Percentiles rank a stretch among this genome's conserved stretches.
Evolutionary conservation across 1,284 basidiomycete genomes (phyloP).

Genomic region (Vanrija humicola): DNA sequence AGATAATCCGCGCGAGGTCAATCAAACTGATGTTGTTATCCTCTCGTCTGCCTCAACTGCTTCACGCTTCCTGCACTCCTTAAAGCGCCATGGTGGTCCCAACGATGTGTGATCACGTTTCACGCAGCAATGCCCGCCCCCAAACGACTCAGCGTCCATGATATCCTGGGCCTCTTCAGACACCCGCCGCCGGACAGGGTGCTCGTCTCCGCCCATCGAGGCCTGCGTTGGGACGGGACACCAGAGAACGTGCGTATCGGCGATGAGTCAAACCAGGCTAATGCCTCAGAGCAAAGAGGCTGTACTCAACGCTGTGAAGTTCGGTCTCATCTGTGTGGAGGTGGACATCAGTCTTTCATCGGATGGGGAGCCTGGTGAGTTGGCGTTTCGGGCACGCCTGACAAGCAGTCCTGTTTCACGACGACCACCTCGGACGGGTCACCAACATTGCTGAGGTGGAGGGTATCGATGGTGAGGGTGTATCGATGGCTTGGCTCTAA

Average conservation of each 20-base stretch:
- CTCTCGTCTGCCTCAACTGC: too few relatives aligned
- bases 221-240: constrained; percentile 1
- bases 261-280: neutral
- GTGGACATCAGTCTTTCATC: neutral
- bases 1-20: too few relatives aligned
- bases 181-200: neutral
- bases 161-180: neutral
- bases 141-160: neutral
- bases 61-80: too few relatives aligned
- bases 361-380: neutral
- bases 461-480: neutral
- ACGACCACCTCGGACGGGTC: neutral
- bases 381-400: too few relatives aligned
- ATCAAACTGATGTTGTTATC: too few relatives aligned
- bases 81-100: too few relatives aligned
- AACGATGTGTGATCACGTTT: neutral
- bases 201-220: constrained; percentile 3
- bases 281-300: neutral
- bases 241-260: neutral
- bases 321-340: neutral
- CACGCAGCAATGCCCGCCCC: neutral
- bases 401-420: neutral
- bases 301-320: neutral
- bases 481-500: neutral
- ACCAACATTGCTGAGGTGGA: neutral